phyloP scores from a whole-genome alignment of 140 eudicot genomes.

The Ambrosia hybrid region DNA sequence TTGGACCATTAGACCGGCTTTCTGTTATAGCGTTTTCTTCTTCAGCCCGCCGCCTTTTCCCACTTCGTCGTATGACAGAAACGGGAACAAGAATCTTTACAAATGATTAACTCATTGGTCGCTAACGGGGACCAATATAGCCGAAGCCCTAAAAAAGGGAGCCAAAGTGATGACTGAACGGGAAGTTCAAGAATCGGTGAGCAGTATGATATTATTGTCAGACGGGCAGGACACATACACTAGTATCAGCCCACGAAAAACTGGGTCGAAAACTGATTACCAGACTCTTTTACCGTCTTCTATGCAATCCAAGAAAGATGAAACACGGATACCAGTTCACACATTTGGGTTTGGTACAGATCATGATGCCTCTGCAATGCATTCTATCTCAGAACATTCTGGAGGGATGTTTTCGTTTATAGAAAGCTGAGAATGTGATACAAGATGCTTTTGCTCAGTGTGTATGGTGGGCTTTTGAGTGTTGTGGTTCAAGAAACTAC shows the following conservation, averaged over 20 bases:
- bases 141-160: slow-evolving; percentile 71
- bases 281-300: slow-evolving; percentile 54
- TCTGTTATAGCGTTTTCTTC: slow-evolving; percentile 85
- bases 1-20: slow-evolving; percentile 77
- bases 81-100: slow-evolving; percentile 64
- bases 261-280: slow-evolving; percentile 29
- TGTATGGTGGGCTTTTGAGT: slow-evolving; percentile 87
- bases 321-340: slow-evolving; percentile 56
- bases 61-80: slow-evolving; percentile 79
- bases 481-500: slow-evolving; percentile 81
- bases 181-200: slow-evolving; percentile 58
- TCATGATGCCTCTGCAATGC: slow-evolving; percentile 86
- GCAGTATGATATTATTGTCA: slow-evolving; percentile 74
- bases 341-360: slow-evolving; percentile 89
- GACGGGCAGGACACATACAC: slow-evolving; percentile 94
- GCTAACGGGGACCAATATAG: slow-evolving; percentile 84
- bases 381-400: slow-evolving; percentile 71
- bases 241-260: slow-evolving; percentile 39
- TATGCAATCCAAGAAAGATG: slow-evolving; percentile 36
- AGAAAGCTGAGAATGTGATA: slow-evolving; percentile 66
- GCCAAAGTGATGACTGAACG: slow-evolving; percentile 73
- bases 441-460: slow-evolving; percentile 98
- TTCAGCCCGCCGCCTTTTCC: slow-evolving; percentile 70
- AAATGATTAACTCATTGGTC: slow-evolving; percentile 58
- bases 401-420: slow-evolving; percentile 93